phyloP scores from a whole-genome alignment of 1,284 basidiomycete species.

The Porphyrellus sp. region DNA sequence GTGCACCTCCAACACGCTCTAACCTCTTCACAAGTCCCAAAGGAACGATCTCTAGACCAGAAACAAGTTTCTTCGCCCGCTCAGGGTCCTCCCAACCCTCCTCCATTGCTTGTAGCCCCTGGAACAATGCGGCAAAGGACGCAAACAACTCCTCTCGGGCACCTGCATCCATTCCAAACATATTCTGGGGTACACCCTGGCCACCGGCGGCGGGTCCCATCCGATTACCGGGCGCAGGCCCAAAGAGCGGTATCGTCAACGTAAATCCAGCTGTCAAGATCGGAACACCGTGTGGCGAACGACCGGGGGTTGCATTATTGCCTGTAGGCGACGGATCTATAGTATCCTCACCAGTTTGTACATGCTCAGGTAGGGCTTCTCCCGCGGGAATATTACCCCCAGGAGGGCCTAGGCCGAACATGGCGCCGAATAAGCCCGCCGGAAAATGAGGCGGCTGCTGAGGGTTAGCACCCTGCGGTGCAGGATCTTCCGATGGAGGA shows the following conservation, averaged over 20 bases:
- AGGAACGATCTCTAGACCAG: conserved; percentile 63
- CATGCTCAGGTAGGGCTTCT: conserved; percentile 20
- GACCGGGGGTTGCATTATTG: conserved; percentile 26
- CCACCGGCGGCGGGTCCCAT: not conserved
- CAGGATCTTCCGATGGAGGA: conserved; percentile 8
- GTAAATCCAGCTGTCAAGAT: conserved; percentile 32
- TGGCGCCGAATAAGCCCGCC: conserved; percentile 25
- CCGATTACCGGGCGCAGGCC: conserved; percentile 11
- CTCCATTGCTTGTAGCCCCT: conserved; percentile 33
- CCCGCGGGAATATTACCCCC: conserved; percentile 13
- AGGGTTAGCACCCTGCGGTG: conserved; percentile 17
- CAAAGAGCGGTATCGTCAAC: conserved; percentile 33
- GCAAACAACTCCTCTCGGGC: conserved; percentile 29
- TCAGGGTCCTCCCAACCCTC: conserved; percentile 61
- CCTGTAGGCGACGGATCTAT: conserved; percentile 19
- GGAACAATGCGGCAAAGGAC: conserved; percentile 32
- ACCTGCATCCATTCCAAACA: conserved; percentile 22
- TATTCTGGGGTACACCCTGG: conserved; percentile 4
- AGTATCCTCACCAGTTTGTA: conserved; percentile 30
- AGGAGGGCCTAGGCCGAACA: conserved; percentile 24
- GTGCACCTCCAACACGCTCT: conserved; percentile 52
- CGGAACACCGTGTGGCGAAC: conserved; percentile 21
- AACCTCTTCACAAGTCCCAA: conserved; percentile 63
- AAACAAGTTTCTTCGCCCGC: conserved; percentile 57
- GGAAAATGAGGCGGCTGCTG: conserved; percentile 18